phyloP scores from a whole-genome alignment of 345 rosid species.

The Aurinia saxatilis region DNA sequence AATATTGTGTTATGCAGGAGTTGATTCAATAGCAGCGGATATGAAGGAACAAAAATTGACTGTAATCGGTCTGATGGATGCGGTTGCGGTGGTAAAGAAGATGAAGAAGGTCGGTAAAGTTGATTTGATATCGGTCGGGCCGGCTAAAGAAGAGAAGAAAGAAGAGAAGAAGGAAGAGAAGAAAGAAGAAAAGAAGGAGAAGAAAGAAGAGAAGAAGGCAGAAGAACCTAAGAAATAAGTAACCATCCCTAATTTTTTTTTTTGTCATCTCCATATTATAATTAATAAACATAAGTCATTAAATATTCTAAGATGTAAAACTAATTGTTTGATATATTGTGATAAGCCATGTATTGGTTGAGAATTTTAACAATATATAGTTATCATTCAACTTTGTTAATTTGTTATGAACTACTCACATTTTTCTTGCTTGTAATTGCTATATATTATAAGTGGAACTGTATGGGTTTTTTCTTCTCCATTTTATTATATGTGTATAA shows the following conservation, averaged over 20 bases:
- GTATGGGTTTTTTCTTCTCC: not conserved
- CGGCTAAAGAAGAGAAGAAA: slow-evolving; percentile 91
- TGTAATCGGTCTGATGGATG: slow-evolving; percentile 78
- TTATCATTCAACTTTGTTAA: too few species aligned
- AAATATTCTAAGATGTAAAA: not conserved
- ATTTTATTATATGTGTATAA: not conserved
- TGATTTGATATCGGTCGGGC: slow-evolving; percentile 79
- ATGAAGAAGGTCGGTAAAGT: slow-evolving; percentile 94
- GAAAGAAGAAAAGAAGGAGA: slow-evolving; percentile 48
- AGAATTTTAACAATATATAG: too few species aligned
- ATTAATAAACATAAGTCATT: not conserved
- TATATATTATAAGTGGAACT: too few species aligned
- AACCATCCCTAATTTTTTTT: not conserved
- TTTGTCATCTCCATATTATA: not conserved
- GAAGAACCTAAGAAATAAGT: slow-evolving; percentile 31
- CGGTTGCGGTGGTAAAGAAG: slow-evolving; percentile 79
- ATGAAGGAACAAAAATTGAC: slow-evolving; percentile 85
- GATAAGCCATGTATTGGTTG: not conserved
- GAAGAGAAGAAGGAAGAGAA: slow-evolving; percentile 64
- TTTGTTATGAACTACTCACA: too few species aligned
- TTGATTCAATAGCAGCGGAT: slow-evolving; percentile 88
- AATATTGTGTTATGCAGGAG: slow-evolving; percentile 36
- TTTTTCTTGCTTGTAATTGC: too few species aligned
- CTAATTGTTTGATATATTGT: not conserved
- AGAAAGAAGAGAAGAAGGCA: slow-evolving; percentile 37